Evolutionary conservation across 2,329 filamentous ascomycete genomes (phyloP), one percentile per base, ranked within the genome.

Genomic region (Penicillium sp.): DNA sequence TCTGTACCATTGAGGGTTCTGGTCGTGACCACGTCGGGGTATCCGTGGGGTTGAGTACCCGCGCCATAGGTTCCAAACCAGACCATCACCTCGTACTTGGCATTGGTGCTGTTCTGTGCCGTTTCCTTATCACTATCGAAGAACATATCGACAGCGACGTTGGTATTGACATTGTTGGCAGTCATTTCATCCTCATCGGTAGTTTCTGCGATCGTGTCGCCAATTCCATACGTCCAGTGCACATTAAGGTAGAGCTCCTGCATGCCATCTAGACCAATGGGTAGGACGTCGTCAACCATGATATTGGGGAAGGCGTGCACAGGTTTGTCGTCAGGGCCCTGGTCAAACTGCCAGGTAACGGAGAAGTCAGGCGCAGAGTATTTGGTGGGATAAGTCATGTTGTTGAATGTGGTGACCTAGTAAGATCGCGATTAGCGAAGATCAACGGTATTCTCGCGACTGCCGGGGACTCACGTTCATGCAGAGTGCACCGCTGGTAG

Each of bases 71-170:
- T 69, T 2, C 75, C 81, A 56, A 85, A 77, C 81, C 80, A 84
- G 31, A 85, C 75, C 81, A 84, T 84, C 69, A 85, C 73, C 71
- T 85, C 83, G 69, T 77, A 80, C 18, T 63, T 61, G 28, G 75
- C 70, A 6, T 59, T 19, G 2, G 66, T 65, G 37, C 74, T 79
- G 66, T 78, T 67, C 39, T 66, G 54, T 0, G 83, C 71, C 0
- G 66, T 75, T 1, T 58, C 62, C 50, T 75, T 65, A 64, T 82
- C 74, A 23, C 61, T 65, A 58, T 83, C 82, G 50, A 84, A 68
- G 68, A 84, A 85, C 77, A 85, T 82, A 71, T 85, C 83, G 56
- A 85, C 72, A 31, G 81, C 82, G 29, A 85, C 81, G 72, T 85
- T 85, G 67, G 80, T 71, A 60, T 82, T 81, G 54, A 83, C 67